Percentiles rank a stretch among this genome's conserved stretches.
Conservation (phyloP, 2,329 filamentous ascomycete species). For the Tothia fuscella region DNA sequence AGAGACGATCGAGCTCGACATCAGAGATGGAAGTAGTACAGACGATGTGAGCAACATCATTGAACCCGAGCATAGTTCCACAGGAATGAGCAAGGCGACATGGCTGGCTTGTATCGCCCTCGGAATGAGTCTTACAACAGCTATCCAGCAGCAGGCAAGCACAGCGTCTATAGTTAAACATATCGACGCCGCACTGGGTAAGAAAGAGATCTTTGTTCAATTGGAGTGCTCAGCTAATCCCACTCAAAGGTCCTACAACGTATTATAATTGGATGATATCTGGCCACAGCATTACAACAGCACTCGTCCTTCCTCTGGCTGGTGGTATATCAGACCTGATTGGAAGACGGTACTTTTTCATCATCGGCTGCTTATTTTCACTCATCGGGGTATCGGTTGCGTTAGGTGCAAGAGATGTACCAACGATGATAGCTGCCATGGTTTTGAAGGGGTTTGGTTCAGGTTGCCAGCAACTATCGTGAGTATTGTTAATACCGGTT, state of each 20-base stretch:
- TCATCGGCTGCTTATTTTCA: slow-evolving; percentile 3
- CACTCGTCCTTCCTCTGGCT: slow-evolving; percentile 7
- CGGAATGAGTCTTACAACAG: slow-evolving; percentile 6
- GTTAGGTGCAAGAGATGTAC: slow-evolving; percentile 4
- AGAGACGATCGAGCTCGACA: no score
- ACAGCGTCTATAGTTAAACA: slow-evolving; percentile 10
- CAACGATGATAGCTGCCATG: slow-evolving; percentile 9
- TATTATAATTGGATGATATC: slow-evolving; percentile 13
- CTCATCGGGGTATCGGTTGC: slow-evolving; percentile 1
- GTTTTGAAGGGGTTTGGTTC: slow-evolving; percentile 8
- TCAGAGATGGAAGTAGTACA: no score
- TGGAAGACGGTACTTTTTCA: slow-evolving; percentile 10
- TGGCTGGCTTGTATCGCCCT: slow-evolving; percentile 9
- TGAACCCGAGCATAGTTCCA: no score
- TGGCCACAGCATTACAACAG: slow-evolving; percentile 2
- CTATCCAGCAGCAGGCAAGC: slow-evolving; percentile 9
- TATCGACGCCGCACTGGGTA: slow-evolving; percentile 11
- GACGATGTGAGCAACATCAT: no score
- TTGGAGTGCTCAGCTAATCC: background rate
- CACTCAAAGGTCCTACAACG: slow-evolving; percentile 8
- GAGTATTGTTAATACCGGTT: no score
- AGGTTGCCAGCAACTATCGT: slow-evolving; percentile 8
- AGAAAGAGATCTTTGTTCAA: background rate
- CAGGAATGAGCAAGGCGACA: background rate
- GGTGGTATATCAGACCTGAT: slow-evolving; percentile 11